Conservation (phyloP, 371 early-diverging fungal genomes). For the Mucor plumbeus region DNA sequence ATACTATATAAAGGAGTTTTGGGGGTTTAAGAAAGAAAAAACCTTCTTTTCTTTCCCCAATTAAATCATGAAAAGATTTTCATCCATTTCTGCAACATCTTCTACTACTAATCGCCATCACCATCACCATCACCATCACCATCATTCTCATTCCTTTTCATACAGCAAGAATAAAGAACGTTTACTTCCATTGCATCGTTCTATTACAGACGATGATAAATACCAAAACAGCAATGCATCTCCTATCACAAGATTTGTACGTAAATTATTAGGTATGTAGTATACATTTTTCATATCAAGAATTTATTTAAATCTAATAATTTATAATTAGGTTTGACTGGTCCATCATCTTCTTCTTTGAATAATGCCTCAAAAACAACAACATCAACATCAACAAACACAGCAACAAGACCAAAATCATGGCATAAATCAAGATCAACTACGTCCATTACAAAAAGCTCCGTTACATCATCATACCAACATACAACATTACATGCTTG, state of each 20-base stretch:
- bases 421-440: constrained; percentile 36
- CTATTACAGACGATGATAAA: constrained; percentile 28
- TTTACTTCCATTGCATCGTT: constrained; percentile 30
- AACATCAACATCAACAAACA: neutral
- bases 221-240: constrained; percentile 20
- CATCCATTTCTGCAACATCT: constrained; percentile 4
- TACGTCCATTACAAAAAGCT: constrained; percentile 37
- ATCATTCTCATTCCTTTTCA: constrained; percentile 11
- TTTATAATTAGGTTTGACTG: neutral
- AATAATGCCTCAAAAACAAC: too few relatives aligned
- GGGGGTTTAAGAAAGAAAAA: constrained; percentile 7
- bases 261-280: constrained; percentile 31
- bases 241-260: constrained; percentile 32
- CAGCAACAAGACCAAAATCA: constrained; percentile 18
- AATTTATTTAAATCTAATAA: neutral
- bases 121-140: constrained; percentile 10
- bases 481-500: constrained; percentile 4
- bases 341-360: neutral
- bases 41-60: constrained; percentile 2
- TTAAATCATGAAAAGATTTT: neutral
- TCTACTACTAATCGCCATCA: constrained; percentile 6
- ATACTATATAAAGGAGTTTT: constrained; percentile 12
- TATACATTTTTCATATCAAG: neutral
- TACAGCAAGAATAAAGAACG: constrained; percentile 14
- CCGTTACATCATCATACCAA: constrained; percentile 33